Conservation (phyloP, 2,329 filamentous ascomycete genomes). For the Dactylellina haptotyla region DNA sequence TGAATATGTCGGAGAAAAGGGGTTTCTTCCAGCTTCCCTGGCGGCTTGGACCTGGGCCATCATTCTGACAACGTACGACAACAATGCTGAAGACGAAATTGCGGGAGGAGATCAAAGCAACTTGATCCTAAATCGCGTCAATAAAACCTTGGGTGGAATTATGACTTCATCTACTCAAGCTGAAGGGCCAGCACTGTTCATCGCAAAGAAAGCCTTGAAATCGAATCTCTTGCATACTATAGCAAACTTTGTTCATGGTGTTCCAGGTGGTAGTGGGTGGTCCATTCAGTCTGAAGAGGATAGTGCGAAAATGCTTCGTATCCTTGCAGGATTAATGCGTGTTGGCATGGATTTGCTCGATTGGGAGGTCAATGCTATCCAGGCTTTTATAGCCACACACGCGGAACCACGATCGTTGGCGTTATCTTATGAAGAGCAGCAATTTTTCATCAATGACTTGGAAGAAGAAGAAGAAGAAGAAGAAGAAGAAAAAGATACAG, state of each 20-base stretch:
- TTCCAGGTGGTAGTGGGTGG: constrained; percentile 51
- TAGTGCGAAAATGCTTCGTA: constrained; percentile 59
- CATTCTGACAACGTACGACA: constrained; percentile 48
- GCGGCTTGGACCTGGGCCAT: constrained; percentile 56
- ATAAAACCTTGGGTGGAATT: constrained; percentile 51
- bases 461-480: constrained; percentile 11
- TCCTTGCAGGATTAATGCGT: constrained; percentile 60
- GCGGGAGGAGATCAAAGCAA: constrained; percentile 19
- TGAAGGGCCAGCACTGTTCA: constrained; percentile 48
- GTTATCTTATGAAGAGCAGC: constrained; percentile 46
- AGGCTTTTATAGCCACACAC: constrained; percentile 57
- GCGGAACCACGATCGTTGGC: constrained; percentile 54
- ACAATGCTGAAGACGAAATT: constrained; percentile 25
- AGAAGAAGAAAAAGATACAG: neutral
- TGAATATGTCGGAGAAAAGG: constrained; percentile 51
- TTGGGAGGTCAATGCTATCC: constrained; percentile 59
- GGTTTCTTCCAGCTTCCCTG: constrained; percentile 48
- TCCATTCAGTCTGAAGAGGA: constrained; percentile 59
- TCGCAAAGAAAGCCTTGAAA: constrained; percentile 54
- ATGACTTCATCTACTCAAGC: constrained; percentile 54
- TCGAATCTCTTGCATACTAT: constrained; percentile 55
- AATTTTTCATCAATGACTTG: neutral
- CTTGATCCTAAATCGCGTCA: constrained; percentile 40
- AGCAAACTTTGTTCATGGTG: constrained; percentile 52
- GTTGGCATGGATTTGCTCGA: constrained; percentile 60